Conservation (phyloP, 2,329 filamentous ascomycete genomes). For the Hypoxylon sp. region DNA sequence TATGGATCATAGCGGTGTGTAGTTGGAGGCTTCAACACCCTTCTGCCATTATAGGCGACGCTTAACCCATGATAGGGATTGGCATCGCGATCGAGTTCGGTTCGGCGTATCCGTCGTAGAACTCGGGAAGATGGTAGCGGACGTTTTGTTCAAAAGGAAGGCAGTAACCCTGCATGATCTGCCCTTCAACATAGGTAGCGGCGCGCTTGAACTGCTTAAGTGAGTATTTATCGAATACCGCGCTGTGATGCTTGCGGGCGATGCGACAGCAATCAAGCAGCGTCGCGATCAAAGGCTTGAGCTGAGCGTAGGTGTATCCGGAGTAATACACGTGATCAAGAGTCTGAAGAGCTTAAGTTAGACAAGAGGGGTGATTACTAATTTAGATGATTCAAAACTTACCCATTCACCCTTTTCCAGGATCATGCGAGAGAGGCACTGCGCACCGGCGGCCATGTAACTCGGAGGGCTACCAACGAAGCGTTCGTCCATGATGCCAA, state of each 20-base stretch:
- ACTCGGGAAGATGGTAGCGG: conserved; percentile 28
- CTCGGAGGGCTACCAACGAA: conserved; percentile 93
- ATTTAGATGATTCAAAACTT: conserved; percentile 55
- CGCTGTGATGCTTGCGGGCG: conserved; percentile 82
- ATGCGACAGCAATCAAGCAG: conserved; percentile 90
- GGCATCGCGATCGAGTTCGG: conserved; percentile 45
- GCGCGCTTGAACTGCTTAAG: conserved; percentile 89
- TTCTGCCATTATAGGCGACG: background rate
- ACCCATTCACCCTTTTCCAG: conserved; percentile 95
- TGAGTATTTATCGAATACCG: conserved; percentile 92
- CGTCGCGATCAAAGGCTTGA: conserved; percentile 80
- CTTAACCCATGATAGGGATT: conserved; percentile 44
- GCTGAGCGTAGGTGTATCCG: conserved; percentile 88
- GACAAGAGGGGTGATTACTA: conserved; percentile 33
- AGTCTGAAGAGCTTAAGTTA: conserved; percentile 66
- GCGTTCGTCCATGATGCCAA: conserved; percentile 97
- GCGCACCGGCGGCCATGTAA: conserved; percentile 89
- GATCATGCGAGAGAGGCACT: conserved; percentile 90
- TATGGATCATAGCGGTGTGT: background rate
- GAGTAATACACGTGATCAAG: conserved; percentile 91
- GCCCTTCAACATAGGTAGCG: conserved; percentile 80
- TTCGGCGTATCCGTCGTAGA: conserved; percentile 30
- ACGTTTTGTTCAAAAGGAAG: conserved; percentile 56
- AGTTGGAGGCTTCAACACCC: background rate
- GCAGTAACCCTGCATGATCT: conserved; percentile 72